Percentiles rank a stretch among this genome's conserved stretches.
Conservation (phyloP, 495 filamentous ascomycete genomes). For the Penicillium paradoxum region DNA sequence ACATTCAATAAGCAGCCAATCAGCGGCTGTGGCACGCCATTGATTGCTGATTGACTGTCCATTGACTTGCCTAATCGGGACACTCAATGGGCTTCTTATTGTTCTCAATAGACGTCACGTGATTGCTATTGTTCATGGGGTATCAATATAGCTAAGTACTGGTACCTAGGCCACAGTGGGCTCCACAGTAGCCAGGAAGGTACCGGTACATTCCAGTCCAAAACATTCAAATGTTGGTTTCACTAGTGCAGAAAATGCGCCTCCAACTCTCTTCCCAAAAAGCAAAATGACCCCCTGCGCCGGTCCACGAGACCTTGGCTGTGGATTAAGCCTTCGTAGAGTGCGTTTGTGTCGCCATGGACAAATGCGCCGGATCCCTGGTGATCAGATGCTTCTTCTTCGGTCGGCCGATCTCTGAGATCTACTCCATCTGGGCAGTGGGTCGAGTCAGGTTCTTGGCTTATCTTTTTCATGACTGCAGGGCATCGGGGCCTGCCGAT, state of each 20-base stretch:
- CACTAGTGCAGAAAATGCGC: slow-evolving; percentile 6
- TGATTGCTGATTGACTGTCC: background rate
- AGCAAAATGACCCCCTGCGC: slow-evolving; percentile 4
- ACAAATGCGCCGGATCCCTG: slow-evolving; percentile 11
- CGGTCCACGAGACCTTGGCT: slow-evolving; percentile 20
- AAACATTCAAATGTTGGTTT: background rate
- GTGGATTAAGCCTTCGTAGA: slow-evolving; percentile 21
- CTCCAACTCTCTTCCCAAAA: slow-evolving; percentile 9
- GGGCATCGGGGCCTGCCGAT: slow-evolving; percentile 5
- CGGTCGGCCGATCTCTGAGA: slow-evolving; percentile 1
- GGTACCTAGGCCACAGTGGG: background rate
- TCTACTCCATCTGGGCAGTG: slow-evolving; percentile 8
- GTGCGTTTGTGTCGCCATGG: slow-evolving; percentile 18
- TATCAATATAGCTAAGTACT: slow-evolving; percentile 7
- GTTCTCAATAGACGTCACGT: slow-evolving; percentile 8
- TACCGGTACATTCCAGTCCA: background rate
- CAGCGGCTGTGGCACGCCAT: background rate
- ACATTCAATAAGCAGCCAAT: slow-evolving; percentile 6
- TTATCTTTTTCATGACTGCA: background rate
- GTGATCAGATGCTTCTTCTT: slow-evolving; percentile 15
- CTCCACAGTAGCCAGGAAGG: background rate
- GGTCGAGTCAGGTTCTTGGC: slow-evolving; percentile 16
- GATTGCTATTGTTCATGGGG: slow-evolving; percentile 7
- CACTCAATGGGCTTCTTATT: slow-evolving; percentile 1
- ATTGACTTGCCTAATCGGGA: slow-evolving; percentile 6